Conservation (phyloP, 257 asterid genomes). For the Euphrasia confusa region DNA sequence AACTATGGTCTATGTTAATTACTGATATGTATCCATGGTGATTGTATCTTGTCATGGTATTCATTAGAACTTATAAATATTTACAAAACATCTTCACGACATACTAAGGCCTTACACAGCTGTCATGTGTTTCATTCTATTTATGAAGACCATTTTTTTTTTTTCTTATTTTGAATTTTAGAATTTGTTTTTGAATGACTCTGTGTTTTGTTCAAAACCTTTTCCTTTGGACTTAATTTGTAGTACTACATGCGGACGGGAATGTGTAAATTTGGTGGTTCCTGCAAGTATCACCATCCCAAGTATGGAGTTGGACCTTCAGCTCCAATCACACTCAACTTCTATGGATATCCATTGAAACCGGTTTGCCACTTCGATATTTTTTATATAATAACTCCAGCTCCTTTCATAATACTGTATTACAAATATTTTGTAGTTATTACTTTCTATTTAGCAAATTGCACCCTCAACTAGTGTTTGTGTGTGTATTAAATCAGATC, state of each 20-base stretch:
- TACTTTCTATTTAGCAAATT: background rate
- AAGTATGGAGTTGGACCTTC: conserved; percentile 79
- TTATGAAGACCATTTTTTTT: background rate
- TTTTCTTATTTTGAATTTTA: conserved; percentile 8
- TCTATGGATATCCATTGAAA: conserved; percentile 76
- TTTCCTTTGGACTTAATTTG: conserved; percentile 31
- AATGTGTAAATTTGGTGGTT: conserved; percentile 84
- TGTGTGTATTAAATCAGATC: background rate
- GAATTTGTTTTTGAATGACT: conserved; percentile 15
- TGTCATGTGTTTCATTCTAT: conserved; percentile 12
- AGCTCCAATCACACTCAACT: conserved; percentile 49
- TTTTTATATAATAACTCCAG: conserved; percentile 3
- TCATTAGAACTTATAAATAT: background rate
- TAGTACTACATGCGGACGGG: conserved; percentile 93
- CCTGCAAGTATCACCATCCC: conserved; percentile 98
- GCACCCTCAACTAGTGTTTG: background rate
- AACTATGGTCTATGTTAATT: conserved; percentile 3
- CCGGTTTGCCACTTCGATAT: conserved; percentile 47
- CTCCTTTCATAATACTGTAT: background rate
- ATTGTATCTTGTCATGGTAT: conserved; percentile 10
- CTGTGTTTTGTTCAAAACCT: background rate
- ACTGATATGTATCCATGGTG: conserved; percentile 2
- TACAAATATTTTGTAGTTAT: background rate
- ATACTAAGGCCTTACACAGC: conserved; percentile 4
- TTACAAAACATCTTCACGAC: conserved; percentile 17